phyloP scores from a whole-genome alignment of 2,329 filamentous ascomycete species.

The Plenodomus lindquistii region DNA sequence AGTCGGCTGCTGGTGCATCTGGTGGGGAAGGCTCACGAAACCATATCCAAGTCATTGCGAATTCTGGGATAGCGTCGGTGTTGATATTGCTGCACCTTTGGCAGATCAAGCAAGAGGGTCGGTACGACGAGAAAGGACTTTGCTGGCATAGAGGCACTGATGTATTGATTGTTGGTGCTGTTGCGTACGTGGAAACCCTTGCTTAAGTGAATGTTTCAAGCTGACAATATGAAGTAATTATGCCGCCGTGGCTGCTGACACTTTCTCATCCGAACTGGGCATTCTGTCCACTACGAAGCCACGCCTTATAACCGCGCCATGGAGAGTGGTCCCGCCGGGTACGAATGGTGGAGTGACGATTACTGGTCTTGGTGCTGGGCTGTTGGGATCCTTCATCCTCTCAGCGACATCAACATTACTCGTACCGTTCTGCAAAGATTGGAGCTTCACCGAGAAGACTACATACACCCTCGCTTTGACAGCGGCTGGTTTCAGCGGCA shows the following conservation, averaged over 20 bases:
- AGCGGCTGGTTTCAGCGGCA: conserved; percentile 76
- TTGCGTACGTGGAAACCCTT: conserved; percentile 43
- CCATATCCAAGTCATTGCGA: conserved; percentile 87
- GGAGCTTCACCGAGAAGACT: conserved; percentile 23
- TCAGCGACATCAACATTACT: conserved; percentile 70
- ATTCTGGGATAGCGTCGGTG: conserved; percentile 77
- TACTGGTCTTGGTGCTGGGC: conserved; percentile 72
- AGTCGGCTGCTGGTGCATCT: conserved; percentile 71
- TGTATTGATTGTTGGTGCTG: conserved; percentile 53
- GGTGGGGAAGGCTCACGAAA: conserved; percentile 83
- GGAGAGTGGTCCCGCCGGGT: conserved; percentile 81
- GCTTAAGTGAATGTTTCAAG: neutral
- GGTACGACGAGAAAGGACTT: conserved; percentile 24
- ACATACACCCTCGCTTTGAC: conserved; percentile 61
- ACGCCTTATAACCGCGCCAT: conserved; percentile 80
- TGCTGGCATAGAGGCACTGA: conserved; percentile 49
- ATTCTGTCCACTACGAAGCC: conserved; percentile 79
- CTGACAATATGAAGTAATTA: conserved; percentile 70
- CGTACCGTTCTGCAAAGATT: conserved; percentile 66
- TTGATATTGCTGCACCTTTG: conserved; percentile 58
- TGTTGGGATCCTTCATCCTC: conserved; percentile 71
- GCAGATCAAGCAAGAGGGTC: conserved; percentile 46
- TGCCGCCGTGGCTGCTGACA: conserved; percentile 88
- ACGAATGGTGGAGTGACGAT: conserved; percentile 92
- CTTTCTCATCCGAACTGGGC: conserved; percentile 91